phyloP scores from a whole-genome alignment of 768 basidiomycete species.

The Lactarius evosmus region DNA sequence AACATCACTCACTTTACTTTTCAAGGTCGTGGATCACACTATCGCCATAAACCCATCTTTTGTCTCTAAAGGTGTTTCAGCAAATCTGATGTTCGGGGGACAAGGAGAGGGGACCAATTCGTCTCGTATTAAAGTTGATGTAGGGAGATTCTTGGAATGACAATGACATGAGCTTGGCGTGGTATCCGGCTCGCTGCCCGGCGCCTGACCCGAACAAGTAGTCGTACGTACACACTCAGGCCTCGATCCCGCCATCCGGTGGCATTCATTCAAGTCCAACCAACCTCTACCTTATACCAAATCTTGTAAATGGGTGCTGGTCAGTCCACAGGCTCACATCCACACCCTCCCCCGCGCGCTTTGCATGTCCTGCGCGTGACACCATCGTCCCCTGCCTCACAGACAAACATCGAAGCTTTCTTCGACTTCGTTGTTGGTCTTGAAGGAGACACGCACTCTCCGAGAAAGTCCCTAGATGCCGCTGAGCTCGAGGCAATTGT shows the following conservation, averaged over 20 bases:
- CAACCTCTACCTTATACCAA: slow-evolving; percentile 1
- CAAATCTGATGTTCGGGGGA: slow-evolving; percentile 37
- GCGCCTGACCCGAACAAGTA: background rate
- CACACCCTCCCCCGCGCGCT: slow-evolving; percentile 55
- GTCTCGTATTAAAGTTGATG: slow-evolving; percentile 22
- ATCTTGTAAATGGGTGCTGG: slow-evolving; percentile 64
- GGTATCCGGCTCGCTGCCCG: background rate
- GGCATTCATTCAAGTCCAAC: background rate
- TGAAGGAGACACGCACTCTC: slow-evolving; percentile 59
- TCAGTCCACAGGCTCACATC: slow-evolving; percentile 52
- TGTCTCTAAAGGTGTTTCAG: slow-evolving; percentile 59
- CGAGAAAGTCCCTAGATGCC: slow-evolving; percentile 58
- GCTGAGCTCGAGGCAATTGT: slow-evolving; percentile 75
- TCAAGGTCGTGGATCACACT: slow-evolving; percentile 72
- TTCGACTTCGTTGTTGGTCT: slow-evolving; percentile 97
- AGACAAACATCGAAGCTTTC: slow-evolving; percentile 83
- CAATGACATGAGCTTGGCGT: background rate
- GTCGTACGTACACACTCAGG: background rate
- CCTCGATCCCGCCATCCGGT: too few species aligned
- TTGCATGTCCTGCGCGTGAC: slow-evolving; percentile 90
- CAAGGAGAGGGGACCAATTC: slow-evolving; percentile 9
- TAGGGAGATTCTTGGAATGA: slow-evolving; percentile 20
- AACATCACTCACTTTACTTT: background rate
- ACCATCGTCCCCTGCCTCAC: slow-evolving; percentile 82
- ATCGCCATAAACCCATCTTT: slow-evolving; percentile 84